Conservation (phyloP, 768 basidiomycete genomes). For the Leccinum pellstonianum region DNA sequence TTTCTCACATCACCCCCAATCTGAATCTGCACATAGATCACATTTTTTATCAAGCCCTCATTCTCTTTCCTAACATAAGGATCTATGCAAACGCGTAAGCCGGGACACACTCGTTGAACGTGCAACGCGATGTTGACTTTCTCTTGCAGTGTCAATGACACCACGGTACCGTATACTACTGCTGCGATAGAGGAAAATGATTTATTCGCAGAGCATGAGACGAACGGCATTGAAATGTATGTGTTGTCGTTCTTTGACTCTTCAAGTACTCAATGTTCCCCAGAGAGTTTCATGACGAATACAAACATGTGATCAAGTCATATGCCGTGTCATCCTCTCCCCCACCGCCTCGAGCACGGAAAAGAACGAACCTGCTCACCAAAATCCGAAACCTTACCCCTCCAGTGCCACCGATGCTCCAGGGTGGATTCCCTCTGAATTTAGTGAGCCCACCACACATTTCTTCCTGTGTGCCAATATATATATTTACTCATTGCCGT, state of each 20-base stretch:
- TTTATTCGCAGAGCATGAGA: constrained; percentile 55
- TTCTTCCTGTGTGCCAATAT: neutral
- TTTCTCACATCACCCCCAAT: neutral
- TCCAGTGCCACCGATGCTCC: constrained; percentile 57
- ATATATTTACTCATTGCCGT: constrained; percentile 3
- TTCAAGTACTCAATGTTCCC: constrained; percentile 5
- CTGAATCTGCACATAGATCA: constrained; percentile 44
- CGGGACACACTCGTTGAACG: neutral
- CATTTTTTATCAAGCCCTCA: constrained; percentile 73
- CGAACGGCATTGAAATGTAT: constrained; percentile 63
- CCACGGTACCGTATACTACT: constrained; percentile 81
- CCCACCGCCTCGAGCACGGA: constrained; percentile 43
- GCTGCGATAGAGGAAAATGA: constrained; percentile 70
- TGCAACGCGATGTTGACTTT: neutral
- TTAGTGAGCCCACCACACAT: constrained; percentile 44
- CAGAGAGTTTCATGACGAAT: constrained; percentile 58
- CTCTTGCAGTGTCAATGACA: constrained; percentile 58
- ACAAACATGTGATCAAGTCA: constrained; percentile 54
- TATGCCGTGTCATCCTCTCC: constrained; percentile 47
- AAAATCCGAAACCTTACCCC: constrained; percentile 39
- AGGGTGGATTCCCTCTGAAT: constrained; percentile 66
- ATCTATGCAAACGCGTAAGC: constrained; percentile 81
- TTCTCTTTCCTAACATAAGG: constrained; percentile 61
- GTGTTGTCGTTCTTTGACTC: constrained; percentile 19
- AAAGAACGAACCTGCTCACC: constrained; percentile 42